Evolutionary conservation across 768 basidiomycete species (phyloP).

Genomic region (Butyriboletus loyo): DNA sequence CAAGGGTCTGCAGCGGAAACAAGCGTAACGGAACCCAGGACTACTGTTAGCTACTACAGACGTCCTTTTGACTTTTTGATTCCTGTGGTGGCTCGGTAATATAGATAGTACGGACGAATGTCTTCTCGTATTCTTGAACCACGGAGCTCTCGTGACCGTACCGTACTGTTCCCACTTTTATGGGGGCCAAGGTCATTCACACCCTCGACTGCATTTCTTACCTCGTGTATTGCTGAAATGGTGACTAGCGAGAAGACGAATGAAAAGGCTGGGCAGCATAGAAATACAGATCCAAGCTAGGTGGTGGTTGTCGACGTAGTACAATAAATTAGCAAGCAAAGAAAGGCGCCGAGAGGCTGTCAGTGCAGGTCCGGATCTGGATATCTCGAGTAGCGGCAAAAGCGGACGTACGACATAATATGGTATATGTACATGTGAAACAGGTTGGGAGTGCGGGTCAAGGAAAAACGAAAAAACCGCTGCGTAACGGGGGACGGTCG

Average conservation of each 20-base stretch:
- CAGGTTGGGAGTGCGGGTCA: neutral
- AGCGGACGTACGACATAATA: conserved; percentile 2
- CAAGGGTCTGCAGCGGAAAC: conserved; percentile 75
- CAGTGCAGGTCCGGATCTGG: neutral
- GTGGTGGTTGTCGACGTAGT: neutral
- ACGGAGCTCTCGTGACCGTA: neutral
- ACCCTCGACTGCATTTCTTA: neutral
- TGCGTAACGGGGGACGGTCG: neutral
- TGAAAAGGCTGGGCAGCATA: neutral
- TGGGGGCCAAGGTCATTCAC: neutral
- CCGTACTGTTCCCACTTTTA: no score
- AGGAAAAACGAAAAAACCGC: neutral
- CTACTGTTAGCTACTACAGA: neutral
- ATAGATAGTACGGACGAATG: neutral
- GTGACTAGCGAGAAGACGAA: neutral
- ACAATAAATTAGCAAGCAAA: conserved; percentile 23
- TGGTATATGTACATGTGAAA: conserved; percentile 8
- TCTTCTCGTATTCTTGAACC: neutral
- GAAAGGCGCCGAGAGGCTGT: neutral
- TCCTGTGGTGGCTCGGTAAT: neutral
- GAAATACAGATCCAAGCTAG: conserved; percentile 20
- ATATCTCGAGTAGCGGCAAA: conserved; percentile 1
- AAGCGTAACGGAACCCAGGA: conserved; percentile 30
- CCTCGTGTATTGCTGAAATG: conserved; percentile 3
- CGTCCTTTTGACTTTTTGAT: neutral